Evolutionary conservation across 805 yeast species (phyloP).

Genomic region (Metschnikowia lachancei): DNA sequence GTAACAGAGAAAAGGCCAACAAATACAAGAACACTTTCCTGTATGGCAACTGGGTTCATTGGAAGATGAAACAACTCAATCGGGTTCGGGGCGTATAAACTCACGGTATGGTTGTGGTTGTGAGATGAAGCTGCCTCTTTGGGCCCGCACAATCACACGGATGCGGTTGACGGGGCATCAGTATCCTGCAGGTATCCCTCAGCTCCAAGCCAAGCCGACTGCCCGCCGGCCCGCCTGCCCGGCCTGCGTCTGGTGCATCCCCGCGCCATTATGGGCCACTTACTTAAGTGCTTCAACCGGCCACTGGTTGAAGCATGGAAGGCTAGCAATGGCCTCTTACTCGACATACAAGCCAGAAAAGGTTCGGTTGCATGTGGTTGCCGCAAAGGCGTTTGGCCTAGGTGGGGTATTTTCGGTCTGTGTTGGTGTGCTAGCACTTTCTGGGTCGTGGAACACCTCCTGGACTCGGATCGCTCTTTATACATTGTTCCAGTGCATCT

Average conservation of each 20-base stretch:
- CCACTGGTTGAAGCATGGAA: not conserved
- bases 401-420: slow-evolving; percentile 26
- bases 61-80: not conserved
- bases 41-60: slow-evolving; percentile 9
- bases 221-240: too few species aligned
- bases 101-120: not conserved
- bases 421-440: slow-evolving; percentile 1
- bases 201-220: slow-evolving; percentile 1
- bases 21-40: slow-evolving; percentile 4
- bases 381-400: slow-evolving; percentile 31
- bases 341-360: slow-evolving; percentile 5
- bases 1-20: not conserved
- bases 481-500: slow-evolving; percentile 35
- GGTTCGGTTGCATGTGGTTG: slow-evolving; percentile 30
- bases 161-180: not conserved
- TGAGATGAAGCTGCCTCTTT: slow-evolving; percentile 8
- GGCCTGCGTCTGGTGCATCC: slow-evolving; percentile 1
- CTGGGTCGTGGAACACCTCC: slow-evolving; percentile 1
- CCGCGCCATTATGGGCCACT: not conserved
- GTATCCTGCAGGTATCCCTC: not conserved
- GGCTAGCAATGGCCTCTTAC: slow-evolving; percentile 4
- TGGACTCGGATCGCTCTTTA: slow-evolving; percentile 11
- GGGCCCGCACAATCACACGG: slow-evolving; percentile 6
- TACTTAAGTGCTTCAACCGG: slow-evolving; percentile 2
- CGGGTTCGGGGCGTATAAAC: not conserved